Conservation (phyloP, 805 yeast genomes). For the Metschnikowia cubensis region DNA sequence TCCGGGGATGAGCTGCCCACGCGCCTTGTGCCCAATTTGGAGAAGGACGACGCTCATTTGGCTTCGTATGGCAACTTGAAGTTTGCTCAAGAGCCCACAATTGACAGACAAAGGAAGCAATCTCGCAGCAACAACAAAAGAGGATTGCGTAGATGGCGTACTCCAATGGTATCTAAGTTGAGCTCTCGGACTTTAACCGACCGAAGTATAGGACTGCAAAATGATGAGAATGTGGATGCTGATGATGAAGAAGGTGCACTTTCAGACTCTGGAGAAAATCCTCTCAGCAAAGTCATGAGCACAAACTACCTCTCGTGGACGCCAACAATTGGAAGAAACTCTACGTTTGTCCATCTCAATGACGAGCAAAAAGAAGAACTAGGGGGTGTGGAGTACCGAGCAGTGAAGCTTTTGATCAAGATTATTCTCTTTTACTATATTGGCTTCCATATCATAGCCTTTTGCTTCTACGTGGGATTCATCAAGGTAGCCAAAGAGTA, state of each 20-base stretch:
- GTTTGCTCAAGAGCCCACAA: slow-evolving; percentile 15
- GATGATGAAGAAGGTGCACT: slow-evolving; percentile 17
- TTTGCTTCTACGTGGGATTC: slow-evolving; percentile 61
- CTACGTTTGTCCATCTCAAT: slow-evolving; percentile 78
- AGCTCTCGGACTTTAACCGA: slow-evolving; percentile 12
- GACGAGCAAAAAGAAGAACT: slow-evolving; percentile 86
- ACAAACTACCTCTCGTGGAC: slow-evolving; percentile 79
- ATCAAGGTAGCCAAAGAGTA: slow-evolving; percentile 36
- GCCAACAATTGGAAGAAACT: slow-evolving; percentile 90
- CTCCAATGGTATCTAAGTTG: slow-evolving; percentile 12
- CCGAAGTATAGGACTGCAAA: slow-evolving; percentile 5
- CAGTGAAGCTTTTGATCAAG: slow-evolving; percentile 69
- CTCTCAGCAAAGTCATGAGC: slow-evolving; percentile 35
- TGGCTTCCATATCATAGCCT: slow-evolving; percentile 64
- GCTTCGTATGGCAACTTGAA: slow-evolving; percentile 7
- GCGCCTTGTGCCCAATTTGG: background rate
- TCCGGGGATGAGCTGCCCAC: slow-evolving; percentile 13
- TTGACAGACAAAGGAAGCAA: slow-evolving; percentile 12
- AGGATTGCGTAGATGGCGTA: slow-evolving; percentile 16
- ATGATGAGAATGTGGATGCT: slow-evolving; percentile 11
- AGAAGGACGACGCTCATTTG: background rate
- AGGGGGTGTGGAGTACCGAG: slow-evolving; percentile 96
- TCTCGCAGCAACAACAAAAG: slow-evolving; percentile 4
- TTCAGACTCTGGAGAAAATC: slow-evolving; percentile 16
- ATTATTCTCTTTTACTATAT: slow-evolving; percentile 65